Evolutionary conservation across 495 filamentous ascomycete species (phyloP), one percentile per base, ranked within the genome.

Genomic region (Penicillium bovifimosum): DNA sequence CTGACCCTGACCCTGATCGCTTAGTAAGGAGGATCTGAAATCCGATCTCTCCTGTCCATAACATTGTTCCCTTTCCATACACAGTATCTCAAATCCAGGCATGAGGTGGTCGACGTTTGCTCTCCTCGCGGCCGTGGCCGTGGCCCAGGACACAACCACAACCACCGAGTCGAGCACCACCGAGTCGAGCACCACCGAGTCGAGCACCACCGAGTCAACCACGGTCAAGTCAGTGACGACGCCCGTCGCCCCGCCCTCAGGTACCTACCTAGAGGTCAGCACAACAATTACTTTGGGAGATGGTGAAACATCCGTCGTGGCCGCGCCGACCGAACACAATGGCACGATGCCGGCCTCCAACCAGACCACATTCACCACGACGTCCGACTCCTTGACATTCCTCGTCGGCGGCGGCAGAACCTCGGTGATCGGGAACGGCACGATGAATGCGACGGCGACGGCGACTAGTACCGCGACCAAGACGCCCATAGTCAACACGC

Each of bases 401-500:
- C 55, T 78, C 28, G 58, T 67, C 28, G 74, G 72, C 24, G 63
- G 71, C 14, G 44, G 62, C 9, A 54, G 54, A 0, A 62, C 71
- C 1, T 76, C 65, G 0, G 58, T 59, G 26, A 41, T 68, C 9
- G 65, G 69, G 27, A 84, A 80, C 62, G 61, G 47, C 17, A 82
- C 75, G 9, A 65, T 63, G 62, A 61, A 63, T 41, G 75, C 70
- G 62, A 64, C 68, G 6, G 77, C 73, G 1, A 40, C 56, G 1
- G 70, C 66, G 16, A 50, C 69, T 1, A 60, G 65, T 6, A 65
- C 76, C 0, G 41, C 77, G 3, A 58, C 71, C 7, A 70, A 80
- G 0, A 60, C 67, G 14, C 70, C 79, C 0, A 79, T 79, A 2
- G 79, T 79, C n/a, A 89, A 89, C 60, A 88, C 84, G 0, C 81